Evolutionary conservation across 2,329 filamentous ascomycete species (phyloP).

Genomic region (Fusarium nurragi): DNA sequence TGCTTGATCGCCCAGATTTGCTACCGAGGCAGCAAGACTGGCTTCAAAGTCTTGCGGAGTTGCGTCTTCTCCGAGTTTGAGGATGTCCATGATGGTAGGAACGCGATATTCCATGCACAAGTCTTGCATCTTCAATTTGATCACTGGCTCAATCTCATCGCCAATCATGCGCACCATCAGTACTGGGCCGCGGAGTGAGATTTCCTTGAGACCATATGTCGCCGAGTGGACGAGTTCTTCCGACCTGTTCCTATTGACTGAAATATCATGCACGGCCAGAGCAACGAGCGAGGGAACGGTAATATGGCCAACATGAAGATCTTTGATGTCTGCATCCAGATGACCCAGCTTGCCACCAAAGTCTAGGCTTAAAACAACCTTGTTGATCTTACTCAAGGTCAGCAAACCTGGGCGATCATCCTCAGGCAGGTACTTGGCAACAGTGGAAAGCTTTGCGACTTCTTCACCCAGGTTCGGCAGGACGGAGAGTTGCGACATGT

Average conservation of each 20-base stretch:
- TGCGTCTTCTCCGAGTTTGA: constrained; percentile 73
- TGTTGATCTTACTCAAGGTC: constrained; percentile 74
- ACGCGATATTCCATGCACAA: constrained; percentile 89
- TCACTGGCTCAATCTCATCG: constrained; percentile 90
- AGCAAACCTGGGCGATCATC: constrained; percentile 92
- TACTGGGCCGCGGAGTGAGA: constrained; percentile 56
- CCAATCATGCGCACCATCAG: constrained; percentile 91
- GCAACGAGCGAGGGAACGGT: constrained; percentile 85
- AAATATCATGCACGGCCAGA: constrained; percentile 73
- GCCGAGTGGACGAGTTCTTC: constrained; percentile 76
- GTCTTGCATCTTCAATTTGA: constrained; percentile 89
- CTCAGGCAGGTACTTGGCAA: constrained; percentile 94
- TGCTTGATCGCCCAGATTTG: constrained; percentile 74
- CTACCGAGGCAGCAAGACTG: constrained; percentile 81
- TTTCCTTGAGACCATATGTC: constrained; percentile 43
- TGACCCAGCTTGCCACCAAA: constrained; percentile 75
- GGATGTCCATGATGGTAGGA: constrained; percentile 80
- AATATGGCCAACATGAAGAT: constrained; percentile 81
- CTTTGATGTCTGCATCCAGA: constrained; percentile 65
- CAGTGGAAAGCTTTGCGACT: constrained; percentile 81
- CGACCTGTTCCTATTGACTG: constrained; percentile 68
- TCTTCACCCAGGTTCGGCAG: constrained; percentile 81
- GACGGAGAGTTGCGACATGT: constrained; percentile 71
- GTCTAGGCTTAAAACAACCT: constrained; percentile 68
- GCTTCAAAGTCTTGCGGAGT: constrained; percentile 78